Conservation (phyloP, 2,329 filamentous ascomycete genomes). For the Thielaviopsis populi region DNA sequence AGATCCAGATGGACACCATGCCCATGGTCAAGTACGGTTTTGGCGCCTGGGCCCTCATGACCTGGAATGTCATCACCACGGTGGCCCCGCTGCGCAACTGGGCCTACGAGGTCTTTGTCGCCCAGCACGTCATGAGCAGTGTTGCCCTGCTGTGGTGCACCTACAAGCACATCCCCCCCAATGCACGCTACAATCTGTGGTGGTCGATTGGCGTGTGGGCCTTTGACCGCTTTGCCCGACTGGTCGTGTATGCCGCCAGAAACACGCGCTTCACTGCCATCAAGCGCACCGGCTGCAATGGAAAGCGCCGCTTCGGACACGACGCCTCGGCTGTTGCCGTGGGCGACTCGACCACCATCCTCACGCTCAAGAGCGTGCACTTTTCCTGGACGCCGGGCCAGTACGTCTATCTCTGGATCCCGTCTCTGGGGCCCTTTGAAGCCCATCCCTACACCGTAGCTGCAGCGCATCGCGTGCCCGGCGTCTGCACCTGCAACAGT, state of each 20-base stretch:
- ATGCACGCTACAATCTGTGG: conserved; percentile 49
- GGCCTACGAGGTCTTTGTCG: conserved; percentile 54
- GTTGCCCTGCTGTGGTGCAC: conserved; percentile 47
- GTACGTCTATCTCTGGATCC: conserved; percentile 46
- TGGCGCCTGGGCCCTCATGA: conserved; percentile 48
- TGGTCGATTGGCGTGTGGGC: conserved; percentile 46
- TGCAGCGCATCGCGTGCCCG: conserved; percentile 35
- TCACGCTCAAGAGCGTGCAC: conserved; percentile 45
- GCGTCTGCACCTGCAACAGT: conserved; percentile 41
- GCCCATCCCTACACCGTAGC: conserved; percentile 48
- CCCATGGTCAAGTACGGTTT: conserved; percentile 52
- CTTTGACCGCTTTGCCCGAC: conserved; percentile 44
- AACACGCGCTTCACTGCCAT: conserved; percentile 30
- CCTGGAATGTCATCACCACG: conserved; percentile 50
- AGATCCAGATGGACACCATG: conserved; percentile 44
- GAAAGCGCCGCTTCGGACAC: conserved; percentile 37
- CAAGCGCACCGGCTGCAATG: conserved; percentile 30
- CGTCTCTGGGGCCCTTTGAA: conserved; percentile 37
- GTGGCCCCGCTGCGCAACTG: conserved; percentile 49
- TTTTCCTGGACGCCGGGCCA: conserved; percentile 46
- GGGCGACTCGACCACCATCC: conserved; percentile 37
- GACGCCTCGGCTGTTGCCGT: conserved; percentile 34
- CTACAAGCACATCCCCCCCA: conserved; percentile 45
- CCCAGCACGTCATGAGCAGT: conserved; percentile 50
- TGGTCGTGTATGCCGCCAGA: conserved; percentile 34